Base-by-base conservation (phyloP, 2,329 filamentous ascomycete species). In the Nemania sp. region DNA sequence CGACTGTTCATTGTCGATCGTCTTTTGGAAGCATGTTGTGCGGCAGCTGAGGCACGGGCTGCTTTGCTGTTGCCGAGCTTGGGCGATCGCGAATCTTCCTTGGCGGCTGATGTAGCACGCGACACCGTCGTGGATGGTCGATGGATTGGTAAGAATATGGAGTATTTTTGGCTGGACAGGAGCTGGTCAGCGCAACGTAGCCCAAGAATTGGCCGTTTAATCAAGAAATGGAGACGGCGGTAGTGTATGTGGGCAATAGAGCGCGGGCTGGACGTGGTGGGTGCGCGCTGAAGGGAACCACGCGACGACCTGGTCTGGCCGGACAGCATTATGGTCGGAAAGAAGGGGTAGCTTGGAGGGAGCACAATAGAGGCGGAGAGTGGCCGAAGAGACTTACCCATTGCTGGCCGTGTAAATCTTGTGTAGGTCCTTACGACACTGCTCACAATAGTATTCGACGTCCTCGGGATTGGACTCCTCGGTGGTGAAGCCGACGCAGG, bases 1-100 rank as follows among this genome's bases (percentile, higher is more conserved):
- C 94, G 87, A 74, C 95, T 99, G 73, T 98, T 97, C 92, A 98
- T 97, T 6, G 95, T 99, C 18, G 92, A 97, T 29, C 95, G 86
- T 61, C 95, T 87, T 75, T 97, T 98, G 39, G 89, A 87, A 54
- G 85, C 53, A 50, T 54, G 83, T 55, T 86, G 83, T 45, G 77
- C 78, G 11, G 77, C 64, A 15, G 69, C 71, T 17, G 80, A 80
- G 55, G 80, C 80, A 49, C 81, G 85, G 65, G 78, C 84, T 72
- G 74, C 85, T 77, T 85, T 87, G 68, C 78, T 80, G 69, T 79
- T 81, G 68, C 79, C 82, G 72, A 76, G 78, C 72, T 81, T 83
- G 60, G 80, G 82, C 25, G 78, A 87, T 69, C 76, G 81, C 71
- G 76, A 78, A 69, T 75, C 81, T 68, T 90, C 86, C 73, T 91